Conservation (phyloP, 2,329 filamentous ascomycete species). For the Pestalotiopsis sp. region DNA sequence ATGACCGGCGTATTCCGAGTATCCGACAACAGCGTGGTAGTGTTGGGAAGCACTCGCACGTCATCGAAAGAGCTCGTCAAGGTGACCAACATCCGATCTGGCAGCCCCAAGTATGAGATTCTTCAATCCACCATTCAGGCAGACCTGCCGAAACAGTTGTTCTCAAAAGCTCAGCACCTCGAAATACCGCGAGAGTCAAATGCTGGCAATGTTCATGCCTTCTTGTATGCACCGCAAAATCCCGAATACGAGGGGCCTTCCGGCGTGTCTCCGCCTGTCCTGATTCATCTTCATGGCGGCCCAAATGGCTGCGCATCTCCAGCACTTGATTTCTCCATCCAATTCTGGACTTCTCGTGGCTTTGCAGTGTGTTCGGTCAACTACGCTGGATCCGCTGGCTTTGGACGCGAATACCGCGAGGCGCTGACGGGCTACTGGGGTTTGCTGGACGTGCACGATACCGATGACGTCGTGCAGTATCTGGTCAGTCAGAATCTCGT, state of each 20-base stretch:
- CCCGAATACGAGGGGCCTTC: not conserved
- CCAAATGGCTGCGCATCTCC: not conserved
- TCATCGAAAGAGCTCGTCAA: not conserved
- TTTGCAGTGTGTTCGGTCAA: not conserved
- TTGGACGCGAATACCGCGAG: not conserved
- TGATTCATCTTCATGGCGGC: not conserved
- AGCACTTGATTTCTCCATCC: not conserved
- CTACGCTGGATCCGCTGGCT: not conserved
- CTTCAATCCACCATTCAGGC: not conserved
- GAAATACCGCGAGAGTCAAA: not conserved
- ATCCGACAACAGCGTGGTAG: not conserved
- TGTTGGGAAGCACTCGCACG: not conserved
- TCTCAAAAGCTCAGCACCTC: not conserved
- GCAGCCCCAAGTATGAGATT: not conserved
- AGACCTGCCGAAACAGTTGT: not conserved
- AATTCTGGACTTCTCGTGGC: not conserved
- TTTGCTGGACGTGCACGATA: not conserved
- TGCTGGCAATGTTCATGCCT: not conserved
- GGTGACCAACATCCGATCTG: not conserved
- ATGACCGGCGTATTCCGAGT: not conserved
- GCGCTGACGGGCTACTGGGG: slow-evolving; percentile 1
- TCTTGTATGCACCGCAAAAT: not conserved
- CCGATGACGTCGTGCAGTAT: not conserved
- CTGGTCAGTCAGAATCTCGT: not conserved
- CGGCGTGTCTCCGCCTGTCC: not conserved